Conservation (phyloP, 139 green algal genomes). For the Tetradesmus obliquus region DNA sequence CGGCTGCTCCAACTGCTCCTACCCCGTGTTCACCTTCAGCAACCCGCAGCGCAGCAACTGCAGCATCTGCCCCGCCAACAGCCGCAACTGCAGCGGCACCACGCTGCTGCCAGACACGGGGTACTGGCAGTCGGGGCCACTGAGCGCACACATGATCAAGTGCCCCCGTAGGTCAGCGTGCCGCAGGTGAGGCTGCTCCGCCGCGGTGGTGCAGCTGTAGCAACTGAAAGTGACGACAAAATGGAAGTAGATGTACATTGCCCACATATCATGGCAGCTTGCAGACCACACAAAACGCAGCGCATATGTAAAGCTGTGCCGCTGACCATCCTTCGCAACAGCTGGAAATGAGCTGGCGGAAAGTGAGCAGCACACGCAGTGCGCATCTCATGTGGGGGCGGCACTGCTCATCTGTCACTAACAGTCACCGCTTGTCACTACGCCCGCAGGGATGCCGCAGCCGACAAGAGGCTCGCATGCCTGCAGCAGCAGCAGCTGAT, state of each 20-base stretch:
- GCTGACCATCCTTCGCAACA: too few relatives aligned
- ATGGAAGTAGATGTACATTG: neutral
- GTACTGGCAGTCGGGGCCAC: neutral
- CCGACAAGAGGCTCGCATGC: neutral
- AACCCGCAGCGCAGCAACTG: neutral
- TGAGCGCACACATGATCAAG: neutral
- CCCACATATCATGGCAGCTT: neutral
- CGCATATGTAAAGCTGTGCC: neutral
- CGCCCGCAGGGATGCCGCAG: neutral
- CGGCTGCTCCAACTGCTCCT: neutral
- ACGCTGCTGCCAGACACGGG: neutral
- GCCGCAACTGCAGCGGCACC: neutral
- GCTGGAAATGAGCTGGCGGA: too few relatives aligned
- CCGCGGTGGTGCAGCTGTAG: neutral
- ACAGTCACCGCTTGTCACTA: neutral
- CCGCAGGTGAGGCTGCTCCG: neutral
- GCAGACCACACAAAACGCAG: neutral
- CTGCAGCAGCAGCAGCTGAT: conserved; percentile 10
- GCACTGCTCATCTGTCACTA: neutral
- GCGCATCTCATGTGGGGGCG: too few relatives aligned
- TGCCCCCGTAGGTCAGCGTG: neutral
- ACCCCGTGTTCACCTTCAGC: neutral
- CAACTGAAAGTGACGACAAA: too few relatives aligned
- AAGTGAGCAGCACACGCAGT: too few relatives aligned
- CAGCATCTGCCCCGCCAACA: too few relatives aligned